These are phyloP conservation scores for Caryopteris hybrid DNA, from an alignment of 305 asterid species.

Conservation along the genomic window DNA sequence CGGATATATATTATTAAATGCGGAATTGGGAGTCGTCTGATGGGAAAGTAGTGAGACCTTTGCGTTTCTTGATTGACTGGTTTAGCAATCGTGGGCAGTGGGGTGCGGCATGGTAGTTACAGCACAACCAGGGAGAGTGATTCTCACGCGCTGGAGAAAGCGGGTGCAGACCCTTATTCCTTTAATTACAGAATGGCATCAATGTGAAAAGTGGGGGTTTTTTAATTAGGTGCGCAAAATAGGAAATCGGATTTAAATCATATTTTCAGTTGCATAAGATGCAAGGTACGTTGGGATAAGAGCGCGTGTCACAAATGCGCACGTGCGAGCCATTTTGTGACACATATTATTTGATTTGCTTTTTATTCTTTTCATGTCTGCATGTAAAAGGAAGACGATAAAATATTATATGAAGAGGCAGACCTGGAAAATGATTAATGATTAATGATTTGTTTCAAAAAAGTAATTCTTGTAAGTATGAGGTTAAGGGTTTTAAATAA, in stretches of 20 bases:
- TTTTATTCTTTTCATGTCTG: not conserved
- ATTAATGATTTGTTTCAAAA: too few relatives aligned
- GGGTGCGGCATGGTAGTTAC: conserved; percentile 21
- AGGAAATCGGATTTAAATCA: too few relatives aligned
- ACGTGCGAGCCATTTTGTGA: conserved; percentile 1
- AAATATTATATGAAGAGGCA: too few relatives aligned
- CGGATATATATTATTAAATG: not conserved
- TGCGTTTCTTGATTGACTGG: conserved; percentile 19
- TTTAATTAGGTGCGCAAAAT: too few relatives aligned
- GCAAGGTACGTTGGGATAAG: not conserved
- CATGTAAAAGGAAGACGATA: not conserved
- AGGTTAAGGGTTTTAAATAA: too few relatives aligned
- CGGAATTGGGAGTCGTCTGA: not conserved
- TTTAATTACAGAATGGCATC: too few relatives aligned
- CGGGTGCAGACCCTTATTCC: too few relatives aligned
- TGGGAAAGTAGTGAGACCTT: not conserved
- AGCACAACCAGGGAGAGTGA: not conserved
- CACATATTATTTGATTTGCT: not conserved
- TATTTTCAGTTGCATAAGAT: not conserved
- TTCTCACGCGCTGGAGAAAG: conserved; percentile 29
- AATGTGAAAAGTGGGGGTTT: too few relatives aligned
- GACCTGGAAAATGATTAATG: too few relatives aligned
- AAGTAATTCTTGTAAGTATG: too few relatives aligned
- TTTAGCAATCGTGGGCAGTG: conserved; percentile 29
- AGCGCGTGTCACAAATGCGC: not conserved